Evolutionary conservation across 2,329 filamentous ascomycete species (phyloP).

Genomic region (Bipolaris bicolor): DNA sequence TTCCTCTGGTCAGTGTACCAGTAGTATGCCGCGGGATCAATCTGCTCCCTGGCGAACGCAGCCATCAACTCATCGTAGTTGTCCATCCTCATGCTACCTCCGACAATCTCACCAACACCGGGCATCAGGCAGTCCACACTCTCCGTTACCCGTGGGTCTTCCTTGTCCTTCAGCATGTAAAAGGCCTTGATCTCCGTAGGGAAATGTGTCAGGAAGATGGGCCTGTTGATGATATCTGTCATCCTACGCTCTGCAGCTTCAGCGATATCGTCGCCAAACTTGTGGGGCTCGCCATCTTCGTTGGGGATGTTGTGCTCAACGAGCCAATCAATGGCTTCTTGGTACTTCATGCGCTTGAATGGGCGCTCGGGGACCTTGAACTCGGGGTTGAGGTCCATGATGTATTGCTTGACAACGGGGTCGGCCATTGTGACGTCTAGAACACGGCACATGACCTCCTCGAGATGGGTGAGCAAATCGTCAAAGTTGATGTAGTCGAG

Average conservation of each 20-base stretch:
- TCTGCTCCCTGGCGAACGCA: constrained; percentile 85
- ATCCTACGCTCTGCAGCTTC: constrained; percentile 95
- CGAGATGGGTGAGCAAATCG: constrained; percentile 85
- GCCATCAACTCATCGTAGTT: constrained; percentile 83
- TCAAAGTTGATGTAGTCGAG: constrained; percentile 94
- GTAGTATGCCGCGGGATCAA: constrained; percentile 86
- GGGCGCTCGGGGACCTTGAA: constrained; percentile 83
- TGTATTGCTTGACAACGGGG: constrained; percentile 70
- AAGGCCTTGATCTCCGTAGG: constrained; percentile 97
- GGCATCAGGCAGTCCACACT: constrained; percentile 89
- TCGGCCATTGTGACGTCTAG: constrained; percentile 79
- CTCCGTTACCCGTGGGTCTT: constrained; percentile 85
- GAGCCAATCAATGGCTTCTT: constrained; percentile 93
- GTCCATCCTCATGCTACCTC: constrained; percentile 95
- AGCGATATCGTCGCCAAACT: constrained; percentile 96
- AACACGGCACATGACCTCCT: constrained; percentile 85
- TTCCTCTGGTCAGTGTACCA: constrained; percentile 99
- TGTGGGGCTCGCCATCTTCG: constrained; percentile 88
- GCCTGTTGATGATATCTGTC: constrained; percentile 94
- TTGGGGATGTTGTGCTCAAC: constrained; percentile 87
- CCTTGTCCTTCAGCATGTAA: constrained; percentile 92
- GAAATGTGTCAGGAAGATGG: constrained; percentile 97
- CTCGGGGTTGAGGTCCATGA: constrained; percentile 88
- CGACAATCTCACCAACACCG: constrained; percentile 95
- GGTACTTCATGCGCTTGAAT: constrained; percentile 94